A percentile compares a stretch with the other conserved stretches of the same genome.
Conservation (phyloP, 345 rosid species). For the Salix suchowensis region DNA sequence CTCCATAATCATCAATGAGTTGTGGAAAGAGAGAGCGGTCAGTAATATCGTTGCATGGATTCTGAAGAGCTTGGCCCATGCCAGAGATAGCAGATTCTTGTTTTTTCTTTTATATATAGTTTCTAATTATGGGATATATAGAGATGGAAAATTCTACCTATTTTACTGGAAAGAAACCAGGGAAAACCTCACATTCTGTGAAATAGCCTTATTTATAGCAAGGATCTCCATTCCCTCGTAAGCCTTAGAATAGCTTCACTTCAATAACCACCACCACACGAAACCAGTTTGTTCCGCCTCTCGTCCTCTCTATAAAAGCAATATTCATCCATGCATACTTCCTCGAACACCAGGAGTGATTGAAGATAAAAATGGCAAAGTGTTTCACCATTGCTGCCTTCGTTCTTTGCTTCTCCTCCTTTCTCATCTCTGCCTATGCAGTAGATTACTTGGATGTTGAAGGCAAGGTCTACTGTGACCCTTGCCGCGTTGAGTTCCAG, state of each 20-base stretch:
- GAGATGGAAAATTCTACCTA: not conserved
- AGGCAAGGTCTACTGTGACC: conserved; percentile 24
- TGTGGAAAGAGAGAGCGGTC: no score
- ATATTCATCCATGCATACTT: not conserved
- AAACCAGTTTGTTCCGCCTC: no score
- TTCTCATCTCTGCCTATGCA: conserved; percentile 2
- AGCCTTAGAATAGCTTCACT: not conserved
- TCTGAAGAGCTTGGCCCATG: no score
- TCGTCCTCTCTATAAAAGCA: not conserved
- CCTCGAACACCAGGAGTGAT: not conserved
- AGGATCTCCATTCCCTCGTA: not conserved
- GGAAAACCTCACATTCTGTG: not conserved
- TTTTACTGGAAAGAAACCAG: not conserved
- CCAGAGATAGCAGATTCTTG: no score
- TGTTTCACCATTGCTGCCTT: not conserved
- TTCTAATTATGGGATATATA: no score
- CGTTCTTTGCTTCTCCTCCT: conserved; percentile 13
- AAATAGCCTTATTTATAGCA: not conserved
- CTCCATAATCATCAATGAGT: no score
- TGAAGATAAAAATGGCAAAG: conserved; percentile 16
- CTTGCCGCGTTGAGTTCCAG: conserved; percentile 24
- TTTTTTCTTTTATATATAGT: no score
- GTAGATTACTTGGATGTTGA: not conserved
- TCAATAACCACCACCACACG: not conserved
- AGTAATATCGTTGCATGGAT: no score